Percentiles rank a stretch among this genome's conserved stretches.
Conservation (phyloP, 2,329 filamentous ascomycete species). For the Calonectria honghensis region DNA sequence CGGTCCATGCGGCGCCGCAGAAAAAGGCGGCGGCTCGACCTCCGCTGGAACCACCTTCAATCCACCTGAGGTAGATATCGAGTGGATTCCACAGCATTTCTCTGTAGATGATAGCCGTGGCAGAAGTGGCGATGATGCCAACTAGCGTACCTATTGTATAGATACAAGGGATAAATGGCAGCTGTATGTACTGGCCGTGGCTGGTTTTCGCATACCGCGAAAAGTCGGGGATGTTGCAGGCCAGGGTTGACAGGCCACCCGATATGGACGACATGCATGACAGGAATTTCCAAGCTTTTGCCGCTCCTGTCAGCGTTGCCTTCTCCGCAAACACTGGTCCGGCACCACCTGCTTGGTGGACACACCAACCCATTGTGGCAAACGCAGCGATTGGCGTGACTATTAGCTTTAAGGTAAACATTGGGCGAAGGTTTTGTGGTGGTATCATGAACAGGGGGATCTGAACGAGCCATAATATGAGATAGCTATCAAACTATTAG, state of each 20-base stretch:
- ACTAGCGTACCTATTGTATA: background rate
- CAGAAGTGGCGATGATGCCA: background rate
- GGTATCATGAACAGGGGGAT: background rate
- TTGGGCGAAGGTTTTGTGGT: background rate
- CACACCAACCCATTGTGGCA: slow-evolving; percentile 6
- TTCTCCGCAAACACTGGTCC: slow-evolving; percentile 1
- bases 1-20: background rate
- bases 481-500: background rate
- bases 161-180: slow-evolving; percentile 6
- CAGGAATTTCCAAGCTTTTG: background rate
- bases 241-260: background rate
- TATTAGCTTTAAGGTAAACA: background rate
- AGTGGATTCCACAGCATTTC: slow-evolving; percentile 8
- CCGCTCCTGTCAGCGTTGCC: background rate
- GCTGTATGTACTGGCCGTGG: background rate
- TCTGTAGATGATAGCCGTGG: background rate
- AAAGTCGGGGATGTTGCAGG: background rate
- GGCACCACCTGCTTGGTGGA: background rate
- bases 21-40: slow-evolving; percentile 1
- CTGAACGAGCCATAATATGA: background rate
- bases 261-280: background rate
- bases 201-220: background rate
- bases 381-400: background rate
- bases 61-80: background rate
- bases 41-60: background rate